Conservation (phyloP, 2,329 filamentous ascomycete species). For the Macroventuria anomochaeta region DNA sequence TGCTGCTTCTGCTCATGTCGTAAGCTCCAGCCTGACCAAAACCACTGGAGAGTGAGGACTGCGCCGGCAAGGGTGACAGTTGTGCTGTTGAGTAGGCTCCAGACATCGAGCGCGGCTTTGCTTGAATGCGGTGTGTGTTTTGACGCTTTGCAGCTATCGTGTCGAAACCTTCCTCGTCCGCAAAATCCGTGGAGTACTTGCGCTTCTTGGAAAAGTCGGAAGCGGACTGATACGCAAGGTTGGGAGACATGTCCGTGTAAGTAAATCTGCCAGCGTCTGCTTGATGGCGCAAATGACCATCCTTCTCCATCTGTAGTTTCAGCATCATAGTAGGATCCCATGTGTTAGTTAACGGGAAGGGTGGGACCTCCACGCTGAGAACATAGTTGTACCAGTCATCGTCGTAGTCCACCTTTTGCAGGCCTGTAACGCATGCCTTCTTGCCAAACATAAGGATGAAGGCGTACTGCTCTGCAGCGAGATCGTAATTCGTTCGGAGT, state of each 20-base stretch:
- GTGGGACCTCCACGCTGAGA: conserved; percentile 75
- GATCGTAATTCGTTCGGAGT: conserved; percentile 76
- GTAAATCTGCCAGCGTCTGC: conserved; percentile 67
- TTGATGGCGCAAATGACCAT: conserved; percentile 58
- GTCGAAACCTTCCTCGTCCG: conserved; percentile 38
- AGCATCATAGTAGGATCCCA: conserved; percentile 64
- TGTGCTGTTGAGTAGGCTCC: conserved; percentile 43
- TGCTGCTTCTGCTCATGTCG: conserved; percentile 44
- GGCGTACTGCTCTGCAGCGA: conserved; percentile 63
- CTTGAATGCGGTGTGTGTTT: conserved; percentile 46
- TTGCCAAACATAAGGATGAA: conserved; percentile 79
- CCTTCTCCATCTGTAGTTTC: conserved; percentile 65
- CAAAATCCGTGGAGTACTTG: conserved; percentile 42
- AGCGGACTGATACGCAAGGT: conserved; percentile 40
- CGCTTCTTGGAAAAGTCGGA: conserved; percentile 41
- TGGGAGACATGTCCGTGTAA: conserved; percentile 59
- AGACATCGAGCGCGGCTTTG: conserved; percentile 41
- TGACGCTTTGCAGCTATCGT: conserved; percentile 46
- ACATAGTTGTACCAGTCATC: conserved; percentile 71
- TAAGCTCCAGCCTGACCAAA: conserved; percentile 50
- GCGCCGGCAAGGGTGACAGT: conserved; percentile 48
- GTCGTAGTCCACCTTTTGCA: conserved; percentile 66
- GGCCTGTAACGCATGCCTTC: conserved; percentile 71
- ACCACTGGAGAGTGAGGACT: conserved; percentile 43
- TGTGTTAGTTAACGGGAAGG: conserved; percentile 63